phyloP scores from a whole-genome alignment of 106 monocot species.

The Xerophyta viscosa region DNA sequence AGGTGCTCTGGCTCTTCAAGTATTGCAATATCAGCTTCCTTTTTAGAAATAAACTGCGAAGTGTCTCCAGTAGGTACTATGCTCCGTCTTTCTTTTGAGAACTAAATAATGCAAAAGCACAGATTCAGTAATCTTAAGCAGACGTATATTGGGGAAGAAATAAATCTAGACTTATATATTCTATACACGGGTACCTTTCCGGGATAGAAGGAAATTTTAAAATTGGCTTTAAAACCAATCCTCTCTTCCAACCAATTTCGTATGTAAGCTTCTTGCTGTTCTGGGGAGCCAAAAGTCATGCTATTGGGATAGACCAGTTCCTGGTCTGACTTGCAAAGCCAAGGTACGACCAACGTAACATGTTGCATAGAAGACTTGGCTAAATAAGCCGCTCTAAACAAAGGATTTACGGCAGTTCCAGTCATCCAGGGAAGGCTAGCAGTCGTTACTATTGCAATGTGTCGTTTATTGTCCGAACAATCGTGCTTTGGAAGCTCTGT shows the following conservation, averaged over 20 bases:
- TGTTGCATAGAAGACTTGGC: constrained; percentile 68
- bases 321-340: constrained; percentile 93
- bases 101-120: constrained; percentile 24
- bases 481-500: constrained; percentile 23
- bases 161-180: too few relatives aligned
- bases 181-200: too few relatives aligned
- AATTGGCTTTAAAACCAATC: constrained; percentile 79
- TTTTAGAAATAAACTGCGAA: constrained; percentile 76
- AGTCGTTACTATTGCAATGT: constrained; percentile 93
- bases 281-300: constrained; percentile 67
- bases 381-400: constrained; percentile 92
- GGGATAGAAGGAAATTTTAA: constrained; percentile 98
- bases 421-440: constrained; percentile 99
- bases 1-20: constrained; percentile 98
- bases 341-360: constrained; percentile 91
- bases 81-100: constrained; percentile 87
- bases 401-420: constrained; percentile 94
- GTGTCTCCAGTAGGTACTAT: constrained; percentile 98
- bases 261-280: constrained; percentile 92
- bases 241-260: constrained; percentile 90
- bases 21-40: constrained; percentile 96
- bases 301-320: constrained; percentile 89
- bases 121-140: neutral
- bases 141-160: too few relatives aligned
- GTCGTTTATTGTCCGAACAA: constrained; percentile 35